These are phyloP conservation scores for Beauveria varroae DNA, from an alignment of 2,329 filamentous ascomycete genomes.

Conservation along the genomic window DNA sequence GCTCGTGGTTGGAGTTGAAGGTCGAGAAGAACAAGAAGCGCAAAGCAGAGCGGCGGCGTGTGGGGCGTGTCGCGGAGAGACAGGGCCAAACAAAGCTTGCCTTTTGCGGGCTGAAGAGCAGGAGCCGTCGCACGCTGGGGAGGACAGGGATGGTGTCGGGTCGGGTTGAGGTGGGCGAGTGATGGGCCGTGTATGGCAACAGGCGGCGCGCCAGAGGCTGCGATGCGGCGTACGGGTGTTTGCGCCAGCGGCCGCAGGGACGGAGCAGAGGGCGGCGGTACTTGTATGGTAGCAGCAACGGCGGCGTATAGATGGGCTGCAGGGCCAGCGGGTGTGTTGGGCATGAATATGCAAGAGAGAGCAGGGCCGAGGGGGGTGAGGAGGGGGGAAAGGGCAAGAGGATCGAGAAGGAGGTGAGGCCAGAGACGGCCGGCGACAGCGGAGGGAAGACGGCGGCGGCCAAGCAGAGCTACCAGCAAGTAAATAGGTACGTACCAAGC, in stretches of 20 bases:
- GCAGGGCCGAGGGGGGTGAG: not conserved
- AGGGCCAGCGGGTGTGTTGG: slow-evolving; percentile 8
- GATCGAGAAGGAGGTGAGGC: not conserved
- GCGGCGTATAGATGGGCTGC: slow-evolving; percentile 1
- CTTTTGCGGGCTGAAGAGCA: slow-evolving; percentile 8
- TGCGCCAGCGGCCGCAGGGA: slow-evolving; percentile 8
- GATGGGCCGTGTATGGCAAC: not conserved
- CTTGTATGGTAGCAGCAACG: slow-evolving; percentile 1
- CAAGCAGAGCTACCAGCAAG: not conserved
- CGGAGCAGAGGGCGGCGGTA: slow-evolving; percentile 1
- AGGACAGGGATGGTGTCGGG: slow-evolving; percentile 6
- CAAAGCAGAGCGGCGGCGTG: slow-evolving; percentile 6
- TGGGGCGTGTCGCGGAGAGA: slow-evolving; percentile 6
- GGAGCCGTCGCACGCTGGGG: not conserved
- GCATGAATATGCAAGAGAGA: slow-evolving; percentile 7
- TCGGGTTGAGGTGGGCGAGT: slow-evolving; percentile 5
- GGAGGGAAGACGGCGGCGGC: not conserved
- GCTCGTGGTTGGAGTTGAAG: slow-evolving; percentile 5
- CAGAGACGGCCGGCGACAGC: not conserved
- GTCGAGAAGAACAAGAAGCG: slow-evolving; percentile 1
- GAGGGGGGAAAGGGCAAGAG: not conserved
- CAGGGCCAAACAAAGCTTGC: slow-evolving; percentile 9
- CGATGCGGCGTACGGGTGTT: slow-evolving; percentile 10
- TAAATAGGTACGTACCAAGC: not conserved
- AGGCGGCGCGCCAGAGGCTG: slow-evolving; percentile 4